These are phyloP conservation scores for Dendrocalamus latiflorus DNA, from an alignment of 202 grass and related monocot genomes.

Conservation along the genomic window DNA sequence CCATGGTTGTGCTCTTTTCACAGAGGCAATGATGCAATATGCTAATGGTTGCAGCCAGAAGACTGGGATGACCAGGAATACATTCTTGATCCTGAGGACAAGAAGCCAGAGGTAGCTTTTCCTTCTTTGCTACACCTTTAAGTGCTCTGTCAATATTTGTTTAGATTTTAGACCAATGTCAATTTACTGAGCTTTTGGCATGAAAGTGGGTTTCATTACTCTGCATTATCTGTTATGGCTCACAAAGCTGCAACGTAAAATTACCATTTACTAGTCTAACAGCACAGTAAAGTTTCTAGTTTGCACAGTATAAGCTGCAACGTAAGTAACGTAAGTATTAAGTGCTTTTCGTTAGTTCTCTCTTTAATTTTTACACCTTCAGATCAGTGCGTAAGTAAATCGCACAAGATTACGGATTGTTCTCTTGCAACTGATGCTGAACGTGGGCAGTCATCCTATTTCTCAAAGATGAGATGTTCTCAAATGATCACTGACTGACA, in stretches of 20 bases:
- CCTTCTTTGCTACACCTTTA: not conserved
- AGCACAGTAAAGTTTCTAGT: not conserved
- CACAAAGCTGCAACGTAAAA: not conserved
- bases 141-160: not conserved
- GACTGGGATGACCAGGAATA: slow-evolving; percentile 79
- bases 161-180: not conserved
- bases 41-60: slow-evolving; percentile 54
- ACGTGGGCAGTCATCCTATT: not conserved
- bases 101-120: slow-evolving; percentile 63
- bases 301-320: too few relatives aligned
- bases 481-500: not conserved
- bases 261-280: not conserved
- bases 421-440: not conserved
- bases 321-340: too few relatives aligned
- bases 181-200: not conserved
- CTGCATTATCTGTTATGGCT: not conserved
- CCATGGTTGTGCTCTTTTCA: not conserved
- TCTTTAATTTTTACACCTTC: not conserved
- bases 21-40: not conserved
- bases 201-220: not conserved
- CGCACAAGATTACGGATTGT: not conserved
- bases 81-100: slow-evolving; percentile 70
- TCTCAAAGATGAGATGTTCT: not conserved
- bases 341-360: not conserved
- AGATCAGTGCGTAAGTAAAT: not conserved